These are phyloP conservation scores for Phalaenopsis aphrodite DNA, from an alignment of 106 monocot species.

Conservation along the genomic window DNA sequence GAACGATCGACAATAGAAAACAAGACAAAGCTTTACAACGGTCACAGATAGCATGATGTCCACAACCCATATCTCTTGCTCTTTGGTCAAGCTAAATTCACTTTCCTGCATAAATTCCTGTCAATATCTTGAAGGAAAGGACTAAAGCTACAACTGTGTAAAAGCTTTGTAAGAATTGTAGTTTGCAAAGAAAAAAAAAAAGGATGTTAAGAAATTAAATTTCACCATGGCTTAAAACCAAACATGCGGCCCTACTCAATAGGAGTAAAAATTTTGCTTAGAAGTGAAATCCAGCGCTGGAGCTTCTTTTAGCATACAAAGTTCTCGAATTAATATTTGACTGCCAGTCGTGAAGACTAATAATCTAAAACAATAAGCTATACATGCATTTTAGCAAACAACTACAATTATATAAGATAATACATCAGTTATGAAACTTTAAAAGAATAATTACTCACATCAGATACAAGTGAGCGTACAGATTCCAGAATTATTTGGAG, in stretches of 20 bases:
- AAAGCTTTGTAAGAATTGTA: not conserved
- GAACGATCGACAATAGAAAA: constrained; percentile 76
- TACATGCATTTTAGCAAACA: not conserved
- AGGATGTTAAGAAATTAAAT: not conserved
- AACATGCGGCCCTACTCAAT: not conserved
- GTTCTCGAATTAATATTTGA: not conserved
- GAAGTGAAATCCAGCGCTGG: not conserved
- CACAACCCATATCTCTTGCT: constrained; percentile 67
- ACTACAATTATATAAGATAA: not conserved
- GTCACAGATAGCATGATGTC: constrained; percentile 75
- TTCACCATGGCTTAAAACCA: not conserved
- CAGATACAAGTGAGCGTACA: constrained; percentile 54
- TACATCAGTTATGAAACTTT: not conserved
- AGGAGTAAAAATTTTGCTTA: not conserved
- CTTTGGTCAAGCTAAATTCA: constrained; percentile 61
- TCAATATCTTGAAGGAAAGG: not conserved
- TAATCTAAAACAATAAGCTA: not conserved
- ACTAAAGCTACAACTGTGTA: not conserved
- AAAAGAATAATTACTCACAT: constrained; percentile 41
- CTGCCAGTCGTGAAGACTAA: not conserved
- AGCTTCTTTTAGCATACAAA: not conserved
- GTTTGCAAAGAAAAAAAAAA: not conserved
- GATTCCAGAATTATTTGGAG: constrained; percentile 96
- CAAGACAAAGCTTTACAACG: constrained; percentile 68
- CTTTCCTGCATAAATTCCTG: constrained; percentile 24